A percentile compares a stretch with the other conserved stretches of the same genome.
Evolutionary conservation across 495 filamentous ascomycete genomes (phyloP).

Genomic region (Xylaria bambusicola): DNA sequence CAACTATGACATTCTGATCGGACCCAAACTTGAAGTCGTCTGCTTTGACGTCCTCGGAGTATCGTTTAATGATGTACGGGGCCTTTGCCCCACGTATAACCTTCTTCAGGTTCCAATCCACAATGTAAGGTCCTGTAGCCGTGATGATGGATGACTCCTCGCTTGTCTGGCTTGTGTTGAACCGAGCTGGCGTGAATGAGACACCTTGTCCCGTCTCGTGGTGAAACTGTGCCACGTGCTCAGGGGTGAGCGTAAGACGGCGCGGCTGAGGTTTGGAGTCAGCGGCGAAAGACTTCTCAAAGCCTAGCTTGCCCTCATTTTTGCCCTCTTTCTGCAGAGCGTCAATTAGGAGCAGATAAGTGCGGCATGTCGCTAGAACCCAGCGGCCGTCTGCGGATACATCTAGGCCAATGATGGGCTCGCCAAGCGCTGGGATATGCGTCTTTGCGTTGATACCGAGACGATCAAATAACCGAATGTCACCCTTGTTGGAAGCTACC

Average conservation of each 20-base stretch:
- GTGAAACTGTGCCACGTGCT: slow-evolving; percentile 94
- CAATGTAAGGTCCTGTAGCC: slow-evolving; percentile 94
- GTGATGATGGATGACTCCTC: slow-evolving; percentile 92
- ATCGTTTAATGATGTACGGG: slow-evolving; percentile 94
- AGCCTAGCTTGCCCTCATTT: slow-evolving; percentile 96
- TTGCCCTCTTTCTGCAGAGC: slow-evolving; percentile 88
- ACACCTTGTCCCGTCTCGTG: slow-evolving; percentile 87
- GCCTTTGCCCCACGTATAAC: slow-evolving; percentile 74
- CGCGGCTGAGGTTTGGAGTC: slow-evolving; percentile 92
- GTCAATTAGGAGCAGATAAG: slow-evolving; percentile 92
- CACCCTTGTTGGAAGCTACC: slow-evolving; percentile 95
- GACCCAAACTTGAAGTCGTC: slow-evolving; percentile 97
- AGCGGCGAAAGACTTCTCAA: slow-evolving; percentile 90
- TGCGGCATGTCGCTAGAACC: slow-evolving; percentile 92
- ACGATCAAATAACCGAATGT: slow-evolving; percentile 94
- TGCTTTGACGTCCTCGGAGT: slow-evolving; percentile 93
- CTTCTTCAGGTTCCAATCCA: slow-evolving; percentile 95
- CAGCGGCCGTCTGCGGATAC: slow-evolving; percentile 93
- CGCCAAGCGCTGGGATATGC: slow-evolving; percentile 90
- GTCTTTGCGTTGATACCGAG: slow-evolving; percentile 98
- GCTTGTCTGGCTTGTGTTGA: slow-evolving; percentile 84
- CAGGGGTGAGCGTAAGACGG: slow-evolving; percentile 81
- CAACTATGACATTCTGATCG: slow-evolving; percentile 97
- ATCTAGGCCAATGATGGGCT: slow-evolving; percentile 92
- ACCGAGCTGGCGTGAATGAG: slow-evolving; percentile 85